Evolutionary conservation across 768 basidiomycete genomes (phyloP).

Genomic region (Boletus rubescentipes): DNA sequence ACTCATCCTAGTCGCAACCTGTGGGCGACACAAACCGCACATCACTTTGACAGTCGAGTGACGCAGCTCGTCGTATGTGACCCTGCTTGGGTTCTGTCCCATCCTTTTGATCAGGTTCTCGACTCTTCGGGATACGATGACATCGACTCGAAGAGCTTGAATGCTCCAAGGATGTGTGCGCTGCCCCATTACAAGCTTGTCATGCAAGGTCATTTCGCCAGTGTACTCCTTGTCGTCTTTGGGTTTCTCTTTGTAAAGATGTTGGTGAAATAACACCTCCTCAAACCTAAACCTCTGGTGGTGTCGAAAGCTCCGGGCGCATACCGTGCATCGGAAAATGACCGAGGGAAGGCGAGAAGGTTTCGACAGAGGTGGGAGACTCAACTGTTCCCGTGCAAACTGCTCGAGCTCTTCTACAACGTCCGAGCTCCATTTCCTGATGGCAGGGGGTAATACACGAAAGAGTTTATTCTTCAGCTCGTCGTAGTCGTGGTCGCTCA

Average conservation of each 20-base stretch:
- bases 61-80: background rate
- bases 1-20: background rate
- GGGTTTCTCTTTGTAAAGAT: conserved; percentile 1
- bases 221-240: background rate
- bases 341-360: conserved; percentile 7
- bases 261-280: conserved; percentile 1
- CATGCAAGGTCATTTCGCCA: background rate
- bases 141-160: conserved; percentile 7
- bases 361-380: background rate
- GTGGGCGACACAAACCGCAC: conserved; percentile 5
- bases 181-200: background rate
- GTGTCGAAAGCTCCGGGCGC: background rate
- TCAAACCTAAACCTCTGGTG: conserved; percentile 1
- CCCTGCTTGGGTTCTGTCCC: conserved; percentile 5
- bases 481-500: background rate
- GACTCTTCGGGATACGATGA: background rate
- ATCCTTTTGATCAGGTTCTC: conserved; percentile 11
- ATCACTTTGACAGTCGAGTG: conserved; percentile 4
- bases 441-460: background rate
- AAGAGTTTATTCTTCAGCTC: background rate
- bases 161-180: background rate
- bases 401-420: conserved; percentile 12
- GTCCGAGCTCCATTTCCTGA: conserved; percentile 7
- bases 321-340: conserved; percentile 11
- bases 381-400: background rate